A percentile compares a stretch with the other conserved stretches of the same genome.
phyloP scores from a whole-genome alignment of 1,284 basidiomycete genomes.

The Cutaneotrichosporon sp. region DNA sequence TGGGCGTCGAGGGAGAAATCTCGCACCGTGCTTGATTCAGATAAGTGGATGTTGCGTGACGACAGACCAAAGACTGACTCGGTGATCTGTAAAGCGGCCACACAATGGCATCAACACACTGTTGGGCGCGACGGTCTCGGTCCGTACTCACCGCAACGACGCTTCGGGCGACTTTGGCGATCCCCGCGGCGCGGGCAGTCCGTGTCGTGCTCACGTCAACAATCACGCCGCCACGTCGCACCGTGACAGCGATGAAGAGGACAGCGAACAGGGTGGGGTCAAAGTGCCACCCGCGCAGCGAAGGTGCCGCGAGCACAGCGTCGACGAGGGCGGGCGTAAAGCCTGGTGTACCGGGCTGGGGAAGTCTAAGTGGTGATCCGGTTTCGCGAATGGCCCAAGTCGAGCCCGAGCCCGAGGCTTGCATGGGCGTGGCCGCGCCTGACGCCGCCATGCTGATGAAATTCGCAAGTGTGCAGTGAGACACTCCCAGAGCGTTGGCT shows the following conservation, averaged over 20 bases:
- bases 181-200: not conserved
- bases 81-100: slow-evolving; percentile 16
- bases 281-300: slow-evolving; percentile 23
- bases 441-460: too few relatives aligned
- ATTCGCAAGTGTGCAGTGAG: too few relatives aligned
- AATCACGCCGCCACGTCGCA: slow-evolving; percentile 32
- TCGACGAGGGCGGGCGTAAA: slow-evolving; percentile 8
- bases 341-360: slow-evolving; percentile 6
- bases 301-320: slow-evolving; percentile 1
- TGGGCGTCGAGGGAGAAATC: not conserved
- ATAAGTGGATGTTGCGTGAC: slow-evolving; percentile 16
- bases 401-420: too few relatives aligned
- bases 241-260: slow-evolving; percentile 31
- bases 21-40: not conserved
- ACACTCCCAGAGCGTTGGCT: not conserved
- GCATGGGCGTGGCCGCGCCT: too few relatives aligned
- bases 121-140: not conserved
- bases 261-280: slow-evolving; percentile 32
- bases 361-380: not conserved
- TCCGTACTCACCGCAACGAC: not conserved
- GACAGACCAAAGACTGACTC: slow-evolving; percentile 28
- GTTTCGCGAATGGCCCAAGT: too few relatives aligned
- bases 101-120: not conserved
- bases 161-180: not conserved
- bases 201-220: slow-evolving; percentile 21